Conservation (phyloP, 495 filamentous ascomycete species). For the Penicillium turbatum region DNA sequence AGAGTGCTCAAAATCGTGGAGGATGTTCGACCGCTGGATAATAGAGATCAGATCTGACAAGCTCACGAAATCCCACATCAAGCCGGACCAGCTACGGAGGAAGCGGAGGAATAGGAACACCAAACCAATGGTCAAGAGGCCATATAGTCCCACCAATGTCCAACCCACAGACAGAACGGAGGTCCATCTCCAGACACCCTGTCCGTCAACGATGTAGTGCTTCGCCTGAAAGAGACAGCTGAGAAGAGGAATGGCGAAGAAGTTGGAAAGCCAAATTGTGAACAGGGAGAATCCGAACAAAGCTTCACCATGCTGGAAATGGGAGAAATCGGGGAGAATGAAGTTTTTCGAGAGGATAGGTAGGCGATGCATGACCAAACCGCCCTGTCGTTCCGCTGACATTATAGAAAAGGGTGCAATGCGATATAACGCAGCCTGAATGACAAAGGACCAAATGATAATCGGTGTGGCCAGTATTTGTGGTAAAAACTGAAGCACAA, state of each 20-base stretch:
- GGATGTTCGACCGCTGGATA: constrained; percentile 72
- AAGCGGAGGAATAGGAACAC: constrained; percentile 51
- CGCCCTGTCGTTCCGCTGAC: constrained; percentile 50
- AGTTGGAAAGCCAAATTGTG: constrained; percentile 57
- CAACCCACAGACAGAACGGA: constrained; percentile 72
- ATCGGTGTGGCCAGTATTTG: constrained; percentile 70
- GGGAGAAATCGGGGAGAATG: constrained; percentile 54
- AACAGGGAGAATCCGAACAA: constrained; percentile 51
- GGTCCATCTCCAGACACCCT: constrained; percentile 68
- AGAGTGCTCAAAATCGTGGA: constrained; percentile 61
- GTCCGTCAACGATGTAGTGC: constrained; percentile 38
- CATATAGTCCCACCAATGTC: constrained; percentile 70
- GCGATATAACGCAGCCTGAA: constrained; percentile 72
- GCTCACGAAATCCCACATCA: constrained; percentile 81
- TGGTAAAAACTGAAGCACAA: constrained; percentile 79
- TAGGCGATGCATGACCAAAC: constrained; percentile 36
- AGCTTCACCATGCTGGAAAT: constrained; percentile 52
- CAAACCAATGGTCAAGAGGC: constrained; percentile 57
- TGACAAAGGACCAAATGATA: constrained; percentile 67
- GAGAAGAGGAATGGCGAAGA: constrained; percentile 62
- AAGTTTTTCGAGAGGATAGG: constrained; percentile 49
- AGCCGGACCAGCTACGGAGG: constrained; percentile 55
- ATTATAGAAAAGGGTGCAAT: constrained; percentile 72
- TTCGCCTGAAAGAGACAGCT: constrained; percentile 61
- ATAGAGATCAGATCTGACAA: constrained; percentile 73